A percentile compares a stretch with the other conserved stretches of the same genome.
Conservation (phyloP, 208 protist species). For the Trypanosomatidae sp. region DNA sequence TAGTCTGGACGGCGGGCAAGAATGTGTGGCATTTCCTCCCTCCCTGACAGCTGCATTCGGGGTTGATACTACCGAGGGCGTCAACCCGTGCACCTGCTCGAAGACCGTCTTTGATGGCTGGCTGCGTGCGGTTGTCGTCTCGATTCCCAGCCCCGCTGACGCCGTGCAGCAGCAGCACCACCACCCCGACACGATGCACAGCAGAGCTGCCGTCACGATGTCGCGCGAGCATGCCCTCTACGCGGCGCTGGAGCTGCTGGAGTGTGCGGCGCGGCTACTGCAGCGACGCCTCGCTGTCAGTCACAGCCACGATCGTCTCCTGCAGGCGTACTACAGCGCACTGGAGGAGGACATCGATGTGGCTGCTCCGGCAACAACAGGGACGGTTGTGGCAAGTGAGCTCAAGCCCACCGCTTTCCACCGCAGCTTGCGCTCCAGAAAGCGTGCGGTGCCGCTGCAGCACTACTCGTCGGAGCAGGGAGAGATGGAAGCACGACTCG, state of each 20-base stretch:
- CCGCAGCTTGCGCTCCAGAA: constrained; percentile 36
- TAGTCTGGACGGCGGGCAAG: too few relatives aligned
- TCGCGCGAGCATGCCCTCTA: constrained; percentile 36
- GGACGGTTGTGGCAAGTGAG: neutral
- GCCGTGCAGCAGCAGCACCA: too few relatives aligned
- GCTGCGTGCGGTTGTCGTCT: too few relatives aligned
- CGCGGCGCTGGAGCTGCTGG: constrained; percentile 38
- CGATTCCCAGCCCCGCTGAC: neutral
- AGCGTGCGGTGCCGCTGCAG: constrained; percentile 36
- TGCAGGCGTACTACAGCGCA: constrained; percentile 64
- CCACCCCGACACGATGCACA: too few relatives aligned
- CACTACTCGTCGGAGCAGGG: constrained; percentile 36
- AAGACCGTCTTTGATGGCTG: too few relatives aligned
- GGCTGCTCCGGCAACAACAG: neutral
- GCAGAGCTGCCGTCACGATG: neutral
- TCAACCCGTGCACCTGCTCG: too few relatives aligned
- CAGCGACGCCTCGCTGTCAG: constrained; percentile 27
- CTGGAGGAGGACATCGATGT: constrained; percentile 52
- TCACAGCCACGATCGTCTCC: constrained; percentile 25
- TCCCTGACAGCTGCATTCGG: too few relatives aligned
- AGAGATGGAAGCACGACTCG: constrained; percentile 38
- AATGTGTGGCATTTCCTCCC: too few relatives aligned
- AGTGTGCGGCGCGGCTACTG: constrained; percentile 35
- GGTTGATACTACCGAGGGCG: too few relatives aligned
- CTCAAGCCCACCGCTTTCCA: constrained; percentile 34